Evolutionary conservation across 345 rosid species (phyloP), one percentile per base, ranked within the genome.

Genomic region (Turritis glabra): DNA sequence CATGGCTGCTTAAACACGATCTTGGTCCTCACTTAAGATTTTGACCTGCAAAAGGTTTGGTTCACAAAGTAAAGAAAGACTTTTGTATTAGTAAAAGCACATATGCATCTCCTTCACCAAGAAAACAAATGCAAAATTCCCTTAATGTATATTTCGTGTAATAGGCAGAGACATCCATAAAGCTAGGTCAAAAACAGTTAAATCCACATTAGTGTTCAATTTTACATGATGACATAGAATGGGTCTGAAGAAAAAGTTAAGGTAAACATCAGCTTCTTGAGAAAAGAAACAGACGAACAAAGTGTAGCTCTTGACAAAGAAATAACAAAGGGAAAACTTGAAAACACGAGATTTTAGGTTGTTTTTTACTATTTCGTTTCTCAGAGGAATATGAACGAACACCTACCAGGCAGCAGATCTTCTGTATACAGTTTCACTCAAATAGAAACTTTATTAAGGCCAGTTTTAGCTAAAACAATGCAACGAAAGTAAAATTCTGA

Each of bases 1-100:
- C 91, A 87, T 87, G 29, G 60, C 78, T 71, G 5, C 40, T n/a
- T n/a, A 38, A 22, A 38, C 2, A 38, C 25, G 10, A 3, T 13
- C 22, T 32, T 70, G 25, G 25, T 58, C 57, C 64, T 69, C 54
- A 19, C 4, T 14, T 13, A 27, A 69, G 54, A 40, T 53, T 26
- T 68, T 0, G 10, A 33, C 60, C 62, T 51, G 69, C 47, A 1
- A 55, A 35, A 12, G 11, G 13, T 43, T 29, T 29, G 10, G 4
- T 56, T 21, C 41, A n/a, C 1, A 18, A 29, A 47, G 52, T 23
- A 35, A 58, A 15, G 33, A 17, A 9, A 35, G 8, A 30, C 33
- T 2, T 33, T 0, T n/a, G 50, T 3, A 53, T 67, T 38, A 53
- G 50, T 51, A 50, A 67, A 1, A 35, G 58, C 71, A 65, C 29